phyloP scores from a whole-genome alignment of 352 stramenopile species.

The Phytopythium kandeliae region DNA sequence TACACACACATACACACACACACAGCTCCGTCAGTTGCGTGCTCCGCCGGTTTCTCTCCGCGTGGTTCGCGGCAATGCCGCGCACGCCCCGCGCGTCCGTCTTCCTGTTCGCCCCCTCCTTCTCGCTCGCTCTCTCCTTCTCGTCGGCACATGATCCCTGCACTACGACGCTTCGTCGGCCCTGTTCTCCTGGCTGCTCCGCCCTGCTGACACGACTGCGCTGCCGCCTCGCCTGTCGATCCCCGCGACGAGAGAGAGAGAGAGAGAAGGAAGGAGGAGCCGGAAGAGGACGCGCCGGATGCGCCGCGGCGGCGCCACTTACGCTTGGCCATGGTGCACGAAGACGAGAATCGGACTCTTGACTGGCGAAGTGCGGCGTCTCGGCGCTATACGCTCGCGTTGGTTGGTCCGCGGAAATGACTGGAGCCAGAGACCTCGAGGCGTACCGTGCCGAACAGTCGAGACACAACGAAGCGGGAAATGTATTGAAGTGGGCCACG shows the following conservation, averaged over 20 bases:
- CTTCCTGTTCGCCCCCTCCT: background rate
- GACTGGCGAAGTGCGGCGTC: conserved; percentile 15
- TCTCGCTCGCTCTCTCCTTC: background rate
- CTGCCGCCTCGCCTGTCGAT: no score
- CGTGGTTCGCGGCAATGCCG: background rate
- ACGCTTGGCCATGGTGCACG: conserved; percentile 86
- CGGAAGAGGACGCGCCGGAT: background rate
- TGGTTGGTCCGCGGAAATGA: conserved; percentile 27
- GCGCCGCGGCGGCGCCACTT: conserved; percentile 24
- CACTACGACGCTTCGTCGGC: no score
- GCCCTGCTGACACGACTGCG: no score
- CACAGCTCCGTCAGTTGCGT: conserved; percentile 1
- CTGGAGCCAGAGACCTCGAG: conserved; percentile 22
- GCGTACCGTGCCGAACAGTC: conserved; percentile 15
- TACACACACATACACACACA: conserved; percentile 1
- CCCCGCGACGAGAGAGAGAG: background rate
- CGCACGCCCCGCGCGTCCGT: background rate
- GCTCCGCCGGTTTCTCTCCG: background rate
- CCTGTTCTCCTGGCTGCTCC: no score
- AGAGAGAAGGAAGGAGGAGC: background rate
- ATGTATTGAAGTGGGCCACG: no score
- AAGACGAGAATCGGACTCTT: conserved; percentile 69
- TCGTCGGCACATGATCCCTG: background rate
- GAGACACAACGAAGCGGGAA: conserved; percentile 22
- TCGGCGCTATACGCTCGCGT: conserved; percentile 4